Base-by-base conservation (phyloP, 495 filamentous ascomycete genomes). In the Xylaria bambusicola region DNA sequence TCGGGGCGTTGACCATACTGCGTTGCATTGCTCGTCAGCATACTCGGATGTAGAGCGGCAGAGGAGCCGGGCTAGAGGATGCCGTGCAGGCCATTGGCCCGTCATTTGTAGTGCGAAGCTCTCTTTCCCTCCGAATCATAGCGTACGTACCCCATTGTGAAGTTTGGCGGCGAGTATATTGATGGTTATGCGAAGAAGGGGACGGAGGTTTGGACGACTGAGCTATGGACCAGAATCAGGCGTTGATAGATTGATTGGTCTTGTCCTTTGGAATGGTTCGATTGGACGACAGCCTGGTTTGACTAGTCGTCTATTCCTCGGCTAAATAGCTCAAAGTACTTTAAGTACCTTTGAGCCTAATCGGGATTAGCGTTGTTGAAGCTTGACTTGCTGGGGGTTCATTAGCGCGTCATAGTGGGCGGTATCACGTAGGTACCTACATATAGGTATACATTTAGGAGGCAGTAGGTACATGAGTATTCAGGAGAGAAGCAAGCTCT, bases 1-100 rank as follows among this genome's bases (percentile, higher is more conserved):
- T 97, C 73, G 85, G 81, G 74, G 88, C 89, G 85, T 91, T 80
- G 80, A 92, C 64, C 74, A 88, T 80, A 72, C 87, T 87, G 58
- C 62, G 41, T 48, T 18, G 58, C 62, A 33, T 48, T 18, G 40
- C 13, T 47, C 53, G 15, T 56, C 41, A 42, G 48, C 36, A 60
- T 44, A 38, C 38, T 60, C 20, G 27, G 17, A 44, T 42, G 2
- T 4, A 18, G 17, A 41, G 10, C 2, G n/a, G 24, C 7, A 50
- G 10, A 31, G 12, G 36, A 17, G 46, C 33, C 5, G 9, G 24
- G 18, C 6, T 40, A 10, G 12, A 17, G 26, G 48, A 7, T 18
- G 29, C n/a, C 5, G 20, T n/a, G 5, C 6, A 12, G 51, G 51
- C 44, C 58, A 61, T 49, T 49, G 51, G 41, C 20, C 15, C 29